Base-by-base conservation (phyloP, 2,329 filamentous ascomycete genomes). In the Ophiostoma novo-ulmi region DNA sequence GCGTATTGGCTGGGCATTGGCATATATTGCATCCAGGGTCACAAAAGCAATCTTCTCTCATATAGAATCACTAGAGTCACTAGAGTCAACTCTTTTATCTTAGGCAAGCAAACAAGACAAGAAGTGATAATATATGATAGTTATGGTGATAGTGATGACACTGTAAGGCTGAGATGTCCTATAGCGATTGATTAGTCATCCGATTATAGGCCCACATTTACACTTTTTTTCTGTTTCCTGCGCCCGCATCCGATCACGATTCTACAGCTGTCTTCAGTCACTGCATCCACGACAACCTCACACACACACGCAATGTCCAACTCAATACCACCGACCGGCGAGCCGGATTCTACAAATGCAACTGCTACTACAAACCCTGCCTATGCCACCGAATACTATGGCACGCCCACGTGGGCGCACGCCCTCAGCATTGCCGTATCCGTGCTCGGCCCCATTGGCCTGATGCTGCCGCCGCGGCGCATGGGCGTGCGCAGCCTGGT, bases 381-480 rank as follows among this genome's bases (percentile, higher is more conserved):
- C 63, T 11, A 48, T 8, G n/a, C 39, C 6, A 17, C 61, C 41
- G 8, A 48, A 8, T 75, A 73, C 75, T 55, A 75, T 70, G 72
- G 73, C 64, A 77, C 75, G 4, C 79, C 80, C 72, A 73, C 78
- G 13, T 73, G 78, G 71, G 74, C 85, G 68, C 84, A 85, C 80
- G 82, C 81, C 73, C 78, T 80, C 48, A 82, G 83, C 71, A 78
- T 86, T 5, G 81, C 80, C 55, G 81, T 82, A 61, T 82, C 83
- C 69, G 79, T 85, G 66, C 76, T 85, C 69, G 80, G 80, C 35
- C 81, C 84, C 1, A 74, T 85, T 36, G 83, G 80, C 36, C 81
- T 87, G 75, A 77, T 82, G 63, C 79, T 86, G 35, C 85, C 85
- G 22, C 85, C 85, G 63, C 82, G 85, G 69, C 82, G 81, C 63